These are phyloP conservation scores for Anthracocystis walkeri DNA, from an alignment of 1,284 basidiomycete species.

Conservation along the genomic window DNA sequence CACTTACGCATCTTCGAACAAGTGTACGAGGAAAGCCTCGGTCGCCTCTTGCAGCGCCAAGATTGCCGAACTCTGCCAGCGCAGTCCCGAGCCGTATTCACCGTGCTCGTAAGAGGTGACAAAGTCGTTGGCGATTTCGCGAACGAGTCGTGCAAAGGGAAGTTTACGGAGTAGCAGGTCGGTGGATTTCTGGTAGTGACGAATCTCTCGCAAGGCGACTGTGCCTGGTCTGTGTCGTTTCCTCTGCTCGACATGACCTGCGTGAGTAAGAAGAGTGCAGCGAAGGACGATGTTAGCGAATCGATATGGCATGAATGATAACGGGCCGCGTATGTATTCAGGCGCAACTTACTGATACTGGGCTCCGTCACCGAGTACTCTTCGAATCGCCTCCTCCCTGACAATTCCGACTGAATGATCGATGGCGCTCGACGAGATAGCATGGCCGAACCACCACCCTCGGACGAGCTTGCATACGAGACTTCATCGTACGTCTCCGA, in stretches of 20 bases:
- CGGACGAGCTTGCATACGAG: conserved; percentile 50
- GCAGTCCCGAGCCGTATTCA: conserved; percentile 57
- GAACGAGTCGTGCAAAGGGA: conserved; percentile 67
- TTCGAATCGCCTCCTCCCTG: conserved; percentile 34
- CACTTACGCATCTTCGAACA: conserved; percentile 69
- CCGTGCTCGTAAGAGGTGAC: conserved; percentile 64
- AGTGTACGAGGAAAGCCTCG: conserved; percentile 67
- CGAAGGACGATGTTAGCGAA: not conserved
- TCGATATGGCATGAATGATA: too few species aligned
- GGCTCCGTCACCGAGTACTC: conserved; percentile 47
- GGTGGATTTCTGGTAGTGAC: conserved; percentile 67
- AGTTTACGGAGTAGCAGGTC: conserved; percentile 67
- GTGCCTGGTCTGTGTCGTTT: conserved; percentile 65
- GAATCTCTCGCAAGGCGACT: conserved; percentile 68
- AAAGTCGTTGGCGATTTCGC: conserved; percentile 68
- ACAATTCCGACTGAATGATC: conserved; percentile 39
- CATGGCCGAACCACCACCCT: conserved; percentile 50
- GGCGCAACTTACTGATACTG: conserved; percentile 37
- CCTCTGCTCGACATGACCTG: conserved; percentile 45
- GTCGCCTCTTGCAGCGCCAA: conserved; percentile 69
- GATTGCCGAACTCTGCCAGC: conserved; percentile 69
- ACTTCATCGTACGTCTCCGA: conserved; percentile 44
- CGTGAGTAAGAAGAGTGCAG: not conserved
- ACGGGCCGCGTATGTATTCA: too few species aligned
- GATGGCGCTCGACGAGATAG: conserved; percentile 47